Percentiles rank a stretch among this genome's conserved stretches.
These are phyloP conservation scores for Jamesozyma gamospora DNA, from an alignment of 805 yeast genomes.

Conservation along the genomic window DNA sequence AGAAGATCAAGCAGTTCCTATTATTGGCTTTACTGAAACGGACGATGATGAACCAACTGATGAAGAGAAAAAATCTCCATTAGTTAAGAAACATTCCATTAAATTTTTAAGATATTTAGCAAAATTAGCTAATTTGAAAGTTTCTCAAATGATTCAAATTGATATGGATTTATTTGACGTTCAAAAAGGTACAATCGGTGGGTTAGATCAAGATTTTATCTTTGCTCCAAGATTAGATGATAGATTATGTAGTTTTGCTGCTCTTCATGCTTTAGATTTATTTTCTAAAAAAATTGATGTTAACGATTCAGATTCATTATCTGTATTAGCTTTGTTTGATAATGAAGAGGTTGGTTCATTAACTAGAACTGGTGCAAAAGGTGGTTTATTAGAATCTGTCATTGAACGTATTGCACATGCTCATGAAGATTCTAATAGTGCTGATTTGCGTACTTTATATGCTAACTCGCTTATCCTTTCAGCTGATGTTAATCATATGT, in stretches of 20 bases:
- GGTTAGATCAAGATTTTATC: slow-evolving; percentile 64
- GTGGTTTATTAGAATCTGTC: slow-evolving; percentile 60
- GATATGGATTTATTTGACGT: slow-evolving; percentile 77
- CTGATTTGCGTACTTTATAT: slow-evolving; percentile 34
- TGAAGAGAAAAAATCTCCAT: slow-evolving; percentile 52
- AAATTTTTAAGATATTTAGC: slow-evolving; percentile 61
- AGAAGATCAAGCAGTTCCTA: slow-evolving; percentile 72
- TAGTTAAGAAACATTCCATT: slow-evolving; percentile 59
- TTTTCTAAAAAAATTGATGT: slow-evolving; percentile 35
- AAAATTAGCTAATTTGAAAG: slow-evolving; percentile 45
- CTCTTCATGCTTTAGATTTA: slow-evolving; percentile 48
- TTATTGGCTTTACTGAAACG: slow-evolving; percentile 46
- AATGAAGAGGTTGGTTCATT: slow-evolving; percentile 80
- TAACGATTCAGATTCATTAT: slow-evolving; percentile 34
- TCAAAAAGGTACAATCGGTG: slow-evolving; percentile 71
- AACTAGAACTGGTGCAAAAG: slow-evolving; percentile 73
- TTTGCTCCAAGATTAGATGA: slow-evolving; percentile 82
- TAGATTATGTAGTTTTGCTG: slow-evolving; percentile 70
- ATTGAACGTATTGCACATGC: slow-evolving; percentile 44
- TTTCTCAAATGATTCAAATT: slow-evolving; percentile 53
- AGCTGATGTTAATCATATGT: slow-evolving; percentile 76
- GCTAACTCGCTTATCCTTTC: slow-evolving; percentile 75
- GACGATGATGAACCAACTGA: slow-evolving; percentile 38
- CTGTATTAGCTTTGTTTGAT: slow-evolving; percentile 59
- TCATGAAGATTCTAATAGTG: slow-evolving; percentile 2